Evolutionary conservation across 1,284 basidiomycete genomes (phyloP).

Genomic region (Tilletia caries): DNA sequence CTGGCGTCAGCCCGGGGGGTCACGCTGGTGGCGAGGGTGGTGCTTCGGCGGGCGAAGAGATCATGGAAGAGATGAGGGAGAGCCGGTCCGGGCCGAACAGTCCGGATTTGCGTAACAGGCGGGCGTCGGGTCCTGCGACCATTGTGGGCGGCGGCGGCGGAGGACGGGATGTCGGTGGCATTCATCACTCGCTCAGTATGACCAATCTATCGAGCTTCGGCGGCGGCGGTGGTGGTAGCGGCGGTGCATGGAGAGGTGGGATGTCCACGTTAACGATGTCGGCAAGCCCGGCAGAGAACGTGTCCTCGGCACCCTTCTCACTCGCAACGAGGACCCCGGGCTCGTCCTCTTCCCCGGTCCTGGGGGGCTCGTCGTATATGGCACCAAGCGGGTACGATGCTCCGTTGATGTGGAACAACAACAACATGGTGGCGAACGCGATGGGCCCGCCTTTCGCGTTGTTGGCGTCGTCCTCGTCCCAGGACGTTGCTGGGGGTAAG

Average conservation of each 20-base stretch:
- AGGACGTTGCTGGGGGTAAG: neutral
- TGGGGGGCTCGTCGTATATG: no score
- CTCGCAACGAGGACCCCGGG: no score
- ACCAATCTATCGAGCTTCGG: conserved; percentile 2
- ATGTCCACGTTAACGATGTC: no score
- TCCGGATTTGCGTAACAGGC: neutral
- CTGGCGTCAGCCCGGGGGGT: neutral
- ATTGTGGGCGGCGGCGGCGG: neutral
- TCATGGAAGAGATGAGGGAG: neutral
- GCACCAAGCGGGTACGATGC: no score
- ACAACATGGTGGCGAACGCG: neutral
- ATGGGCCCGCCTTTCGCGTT: neutral
- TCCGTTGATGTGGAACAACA: no score
- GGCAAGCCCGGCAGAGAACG: no score
- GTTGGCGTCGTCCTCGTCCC: no score
- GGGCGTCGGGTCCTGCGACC: neutral
- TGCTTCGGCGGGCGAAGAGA: neutral
- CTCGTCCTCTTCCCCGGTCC: no score
- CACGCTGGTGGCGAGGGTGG: no score
- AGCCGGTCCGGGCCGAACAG: neutral
- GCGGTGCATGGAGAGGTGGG: no score
- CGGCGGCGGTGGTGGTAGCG: neutral
- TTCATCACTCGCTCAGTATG: conserved; percentile 11
- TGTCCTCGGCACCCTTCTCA: no score
- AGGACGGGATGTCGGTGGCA: neutral